Conservation (phyloP, 129 eudicot species). For the Smallanthus sonchifolius region DNA sequence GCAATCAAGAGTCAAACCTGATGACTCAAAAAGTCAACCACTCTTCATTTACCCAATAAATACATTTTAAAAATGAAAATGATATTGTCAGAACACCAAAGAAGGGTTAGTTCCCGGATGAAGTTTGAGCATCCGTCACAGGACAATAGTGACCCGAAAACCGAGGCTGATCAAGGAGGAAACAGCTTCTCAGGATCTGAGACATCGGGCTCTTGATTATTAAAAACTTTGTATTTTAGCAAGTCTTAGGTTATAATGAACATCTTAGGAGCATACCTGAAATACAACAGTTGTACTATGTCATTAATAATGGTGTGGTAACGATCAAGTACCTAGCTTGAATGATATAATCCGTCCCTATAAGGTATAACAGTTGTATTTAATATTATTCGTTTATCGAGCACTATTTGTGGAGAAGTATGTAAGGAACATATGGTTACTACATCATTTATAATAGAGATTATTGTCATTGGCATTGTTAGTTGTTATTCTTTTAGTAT, state of each 20-base stretch:
- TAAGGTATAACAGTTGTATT: neutral
- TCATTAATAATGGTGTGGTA: neutral
- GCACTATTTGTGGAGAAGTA: neutral
- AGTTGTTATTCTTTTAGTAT: neutral
- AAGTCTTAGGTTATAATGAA: constrained; percentile 20
- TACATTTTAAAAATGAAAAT: neutral
- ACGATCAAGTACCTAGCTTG: neutral
- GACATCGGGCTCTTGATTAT: constrained; percentile 29
- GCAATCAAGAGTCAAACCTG: neutral
- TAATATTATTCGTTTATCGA: neutral
- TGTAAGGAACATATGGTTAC: neutral
- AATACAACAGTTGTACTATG: constrained; percentile 8
- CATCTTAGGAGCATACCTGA: neutral
- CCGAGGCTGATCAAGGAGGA: constrained; percentile 49
- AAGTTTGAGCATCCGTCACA: constrained; percentile 41
- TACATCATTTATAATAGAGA: neutral
- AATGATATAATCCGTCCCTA: neutral
- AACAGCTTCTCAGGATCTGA: constrained; percentile 61
- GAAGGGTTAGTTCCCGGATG: constrained; percentile 51
- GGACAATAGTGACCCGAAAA: constrained; percentile 25
- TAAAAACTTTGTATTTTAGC: neutral
- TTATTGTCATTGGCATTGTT: constrained; percentile 1
- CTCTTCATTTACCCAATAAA: neutral
- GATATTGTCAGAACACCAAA: constrained; percentile 43
- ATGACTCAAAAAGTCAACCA: neutral